Percentiles rank a stretch among this genome's conserved stretches.
These are phyloP conservation scores for Colletotrichum graminicola DNA, from an alignment of 2,329 filamentous ascomycete genomes.

Conservation along the genomic window DNA sequence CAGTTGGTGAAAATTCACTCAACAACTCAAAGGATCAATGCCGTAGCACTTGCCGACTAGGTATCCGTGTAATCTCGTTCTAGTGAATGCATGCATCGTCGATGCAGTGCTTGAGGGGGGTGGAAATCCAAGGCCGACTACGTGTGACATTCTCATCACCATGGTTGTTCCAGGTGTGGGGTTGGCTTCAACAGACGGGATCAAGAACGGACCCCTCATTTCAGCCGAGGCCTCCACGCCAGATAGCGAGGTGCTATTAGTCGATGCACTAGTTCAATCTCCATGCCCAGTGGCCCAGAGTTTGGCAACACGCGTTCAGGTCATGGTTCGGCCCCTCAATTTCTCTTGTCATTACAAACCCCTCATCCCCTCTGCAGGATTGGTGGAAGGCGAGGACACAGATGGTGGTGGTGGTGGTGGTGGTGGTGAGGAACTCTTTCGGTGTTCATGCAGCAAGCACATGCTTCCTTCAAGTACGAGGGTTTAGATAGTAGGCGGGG, in stretches of 20 bases:
- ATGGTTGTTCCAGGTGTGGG: neutral
- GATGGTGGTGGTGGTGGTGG: neutral
- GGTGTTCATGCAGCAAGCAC: conserved; percentile 28
- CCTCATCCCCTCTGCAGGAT: conserved; percentile 21
- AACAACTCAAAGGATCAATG: neutral
- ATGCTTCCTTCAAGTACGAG: conserved; percentile 6
- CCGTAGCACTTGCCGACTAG: conserved; percentile 11
- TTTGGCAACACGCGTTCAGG: conserved; percentile 25
- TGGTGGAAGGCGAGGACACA: conserved; percentile 12
- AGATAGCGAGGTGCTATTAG: conserved; percentile 4
- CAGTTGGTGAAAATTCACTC: neutral
- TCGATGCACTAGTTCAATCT: neutral
- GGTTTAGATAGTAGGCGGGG: neutral
- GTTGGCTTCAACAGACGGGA: neutral
- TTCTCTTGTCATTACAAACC: conserved; percentile 6
- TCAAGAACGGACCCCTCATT: neutral
- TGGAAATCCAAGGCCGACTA: neutral
- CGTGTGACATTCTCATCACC: neutral
- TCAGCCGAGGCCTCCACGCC: conserved; percentile 21
- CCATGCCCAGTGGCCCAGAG: conserved; percentile 25
- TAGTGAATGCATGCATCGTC: conserved; percentile 3
- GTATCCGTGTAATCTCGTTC: neutral
- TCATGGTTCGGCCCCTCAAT: conserved; percentile 18
- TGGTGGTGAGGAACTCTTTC: conserved; percentile 8
- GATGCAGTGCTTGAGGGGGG: neutral